Conservation (phyloP, 805 yeast species). For the Metschnikowia reukaufii region DNA sequence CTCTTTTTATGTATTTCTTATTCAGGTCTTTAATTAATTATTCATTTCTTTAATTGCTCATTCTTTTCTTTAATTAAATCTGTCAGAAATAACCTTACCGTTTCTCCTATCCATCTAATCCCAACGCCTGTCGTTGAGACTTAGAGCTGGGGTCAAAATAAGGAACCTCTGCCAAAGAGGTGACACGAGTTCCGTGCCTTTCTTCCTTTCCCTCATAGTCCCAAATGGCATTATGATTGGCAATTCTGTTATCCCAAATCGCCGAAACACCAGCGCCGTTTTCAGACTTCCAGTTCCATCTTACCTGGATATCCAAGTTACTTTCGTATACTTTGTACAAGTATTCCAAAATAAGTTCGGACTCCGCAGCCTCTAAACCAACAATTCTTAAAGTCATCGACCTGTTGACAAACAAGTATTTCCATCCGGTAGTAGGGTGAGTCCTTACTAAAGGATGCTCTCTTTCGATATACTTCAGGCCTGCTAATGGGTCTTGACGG, state of each 20-base stretch:
- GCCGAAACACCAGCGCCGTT: slow-evolving; percentile 48
- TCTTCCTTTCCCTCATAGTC: slow-evolving; percentile 45
- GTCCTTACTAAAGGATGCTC: slow-evolving; percentile 30
- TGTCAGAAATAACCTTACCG: too few relatives aligned
- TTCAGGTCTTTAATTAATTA: too few relatives aligned
- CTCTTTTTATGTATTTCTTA: too few relatives aligned
- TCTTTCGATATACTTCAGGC: slow-evolving; percentile 26
- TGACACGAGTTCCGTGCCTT: slow-evolving; percentile 38
- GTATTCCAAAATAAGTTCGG: slow-evolving; percentile 12
- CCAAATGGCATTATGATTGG: slow-evolving; percentile 51
- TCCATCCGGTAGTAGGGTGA: slow-evolving; percentile 33
- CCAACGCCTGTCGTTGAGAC: slow-evolving; percentile 50
- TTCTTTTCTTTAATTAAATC: too few relatives aligned
- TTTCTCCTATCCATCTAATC: background rate
- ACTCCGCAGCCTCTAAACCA: slow-evolving; percentile 27
- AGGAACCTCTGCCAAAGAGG: slow-evolving; percentile 53
- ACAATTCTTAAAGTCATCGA: slow-evolving; percentile 27
- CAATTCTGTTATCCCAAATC: slow-evolving; percentile 57
- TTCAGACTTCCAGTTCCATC: slow-evolving; percentile 14
- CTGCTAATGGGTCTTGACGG: slow-evolving; percentile 30
- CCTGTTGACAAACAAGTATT: slow-evolving; percentile 26
- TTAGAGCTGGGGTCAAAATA: slow-evolving; percentile 48
- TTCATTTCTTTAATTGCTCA: too few relatives aligned
- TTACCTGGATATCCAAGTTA: slow-evolving; percentile 49
- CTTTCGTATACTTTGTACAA: slow-evolving; percentile 11